A percentile compares a stretch with the other conserved stretches of the same genome.
Evolutionary conservation across 1,284 basidiomycete genomes (phyloP).

Genomic region (Singerocomus inundabilis): DNA sequence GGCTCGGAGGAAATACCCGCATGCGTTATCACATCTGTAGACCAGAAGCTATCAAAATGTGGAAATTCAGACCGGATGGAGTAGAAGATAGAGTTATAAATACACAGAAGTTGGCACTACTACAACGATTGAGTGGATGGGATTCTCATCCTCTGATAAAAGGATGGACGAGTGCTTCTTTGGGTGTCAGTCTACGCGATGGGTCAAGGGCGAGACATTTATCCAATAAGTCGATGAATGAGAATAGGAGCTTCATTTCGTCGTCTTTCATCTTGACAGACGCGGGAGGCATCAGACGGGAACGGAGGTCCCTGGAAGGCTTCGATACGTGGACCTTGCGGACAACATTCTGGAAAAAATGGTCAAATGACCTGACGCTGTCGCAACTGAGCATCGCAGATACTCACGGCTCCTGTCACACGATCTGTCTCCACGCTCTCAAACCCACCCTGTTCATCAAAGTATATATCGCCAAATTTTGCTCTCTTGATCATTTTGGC

Average conservation of each 20-base stretch:
- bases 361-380: constrained; percentile 18
- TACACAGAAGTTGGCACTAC: constrained; percentile 26
- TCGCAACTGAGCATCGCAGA: constrained; percentile 6
- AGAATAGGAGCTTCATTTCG: constrained; percentile 79
- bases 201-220: constrained; percentile 93
- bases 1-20: neutral
- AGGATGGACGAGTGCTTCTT: constrained; percentile 85
- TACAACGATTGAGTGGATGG: constrained; percentile 15
- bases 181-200: constrained; percentile 78
- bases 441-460: constrained; percentile 88
- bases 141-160: constrained; percentile 70
- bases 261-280: constrained; percentile 83
- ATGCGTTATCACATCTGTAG: constrained; percentile 3
- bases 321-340: constrained; percentile 86
- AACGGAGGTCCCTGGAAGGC: constrained; percentile 76
- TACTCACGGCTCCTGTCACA: constrained; percentile 76
- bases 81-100: constrained; percentile 23
- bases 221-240: constrained; percentile 90
- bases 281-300: constrained; percentile 78
- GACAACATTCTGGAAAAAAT: constrained; percentile 64
- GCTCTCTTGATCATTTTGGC: constrained; percentile 93
- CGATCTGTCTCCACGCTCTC: constrained; percentile 80
- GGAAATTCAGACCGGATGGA: constrained; percentile 3
- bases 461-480: constrained; percentile 89
- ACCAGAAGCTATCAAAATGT: constrained; percentile 15